phyloP scores from a whole-genome alignment of 768 basidiomycete genomes.

The Russula brevipes region DNA sequence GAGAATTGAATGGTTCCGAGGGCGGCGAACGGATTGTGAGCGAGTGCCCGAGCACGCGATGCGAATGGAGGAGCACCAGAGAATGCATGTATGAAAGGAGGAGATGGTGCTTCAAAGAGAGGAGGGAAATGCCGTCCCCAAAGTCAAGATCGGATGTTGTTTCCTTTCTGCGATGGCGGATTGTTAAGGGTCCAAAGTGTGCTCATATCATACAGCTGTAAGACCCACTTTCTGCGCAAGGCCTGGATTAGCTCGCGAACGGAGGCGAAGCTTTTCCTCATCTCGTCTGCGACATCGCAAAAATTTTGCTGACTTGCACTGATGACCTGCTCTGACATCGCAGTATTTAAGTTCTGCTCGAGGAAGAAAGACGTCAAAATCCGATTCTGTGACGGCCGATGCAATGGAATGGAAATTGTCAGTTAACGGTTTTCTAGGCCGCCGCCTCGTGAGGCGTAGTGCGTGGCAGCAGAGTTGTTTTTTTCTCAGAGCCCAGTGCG shows the following conservation, averaged over 20 bases:
- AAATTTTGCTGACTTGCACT: constrained; percentile 27
- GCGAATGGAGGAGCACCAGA: constrained; percentile 66
- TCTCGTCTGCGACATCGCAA: constrained; percentile 42
- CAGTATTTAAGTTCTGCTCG: background rate
- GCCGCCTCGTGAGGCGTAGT: constrained; percentile 48
- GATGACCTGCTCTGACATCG: constrained; percentile 12
- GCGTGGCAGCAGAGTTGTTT: constrained; percentile 42
- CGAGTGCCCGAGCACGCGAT: constrained; percentile 62
- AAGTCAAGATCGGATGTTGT: constrained; percentile 42
- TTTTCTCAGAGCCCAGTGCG: constrained; percentile 58
- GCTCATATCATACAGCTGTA: background rate
- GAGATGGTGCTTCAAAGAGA: constrained; percentile 82
- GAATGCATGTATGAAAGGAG: constrained; percentile 84
- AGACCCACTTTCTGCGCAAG: constrained; percentile 50
- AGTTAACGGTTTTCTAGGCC: constrained; percentile 65
- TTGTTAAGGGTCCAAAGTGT: background rate
- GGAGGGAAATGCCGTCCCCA: constrained; percentile 81
- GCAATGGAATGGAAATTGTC: constrained; percentile 31
- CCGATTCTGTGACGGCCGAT: background rate
- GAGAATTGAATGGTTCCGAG: constrained; percentile 46
- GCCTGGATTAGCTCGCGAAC: constrained; percentile 52
- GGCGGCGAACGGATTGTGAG: constrained; percentile 49
- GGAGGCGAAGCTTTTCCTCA: constrained; percentile 58
- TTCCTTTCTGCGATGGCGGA: constrained; percentile 28
- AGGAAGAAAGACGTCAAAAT: background rate